Evolutionary conservation across 306 rosid genomes (phyloP).

Genomic region (Lathyrus sativus): DNA sequence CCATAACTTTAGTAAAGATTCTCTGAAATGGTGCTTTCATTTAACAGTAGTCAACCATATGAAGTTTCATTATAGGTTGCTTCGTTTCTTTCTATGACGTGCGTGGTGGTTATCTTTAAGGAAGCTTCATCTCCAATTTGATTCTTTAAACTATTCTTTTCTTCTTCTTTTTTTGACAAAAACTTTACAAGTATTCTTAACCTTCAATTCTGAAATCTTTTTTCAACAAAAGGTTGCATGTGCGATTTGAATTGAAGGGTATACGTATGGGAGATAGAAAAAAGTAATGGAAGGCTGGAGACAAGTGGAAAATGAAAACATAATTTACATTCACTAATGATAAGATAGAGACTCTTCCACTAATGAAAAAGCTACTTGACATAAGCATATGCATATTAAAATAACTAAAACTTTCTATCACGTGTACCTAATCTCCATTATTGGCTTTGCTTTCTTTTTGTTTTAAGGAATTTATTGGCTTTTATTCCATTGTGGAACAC

Average conservation of each 20-base stretch:
- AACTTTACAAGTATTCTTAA: not conserved
- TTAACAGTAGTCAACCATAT: no score
- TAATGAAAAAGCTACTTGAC: conserved; percentile 34
- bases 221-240: not conserved
- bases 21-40: no score
- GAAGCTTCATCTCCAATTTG: no score
- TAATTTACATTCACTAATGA: conserved; percentile 34
- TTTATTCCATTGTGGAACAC: no score
- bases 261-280: conserved; percentile 7
- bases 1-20: no score
- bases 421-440: conserved; percentile 36
- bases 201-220: not conserved
- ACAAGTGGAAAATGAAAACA: not conserved
- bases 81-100: no score
- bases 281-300: not conserved
- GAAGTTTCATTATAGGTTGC: no score
- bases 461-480: no score
- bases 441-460: conserved; percentile 2
- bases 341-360: conserved; percentile 51
- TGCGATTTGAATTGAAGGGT: conserved; percentile 5
- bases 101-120: no score
- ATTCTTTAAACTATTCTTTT: no score
- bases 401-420: conserved; percentile 39
- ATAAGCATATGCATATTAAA: conserved; percentile 22
- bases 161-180: no score